Evolutionary conservation across 176 grass and related monocot species (phyloP).

Genomic region (Saccharum officinarum): DNA sequence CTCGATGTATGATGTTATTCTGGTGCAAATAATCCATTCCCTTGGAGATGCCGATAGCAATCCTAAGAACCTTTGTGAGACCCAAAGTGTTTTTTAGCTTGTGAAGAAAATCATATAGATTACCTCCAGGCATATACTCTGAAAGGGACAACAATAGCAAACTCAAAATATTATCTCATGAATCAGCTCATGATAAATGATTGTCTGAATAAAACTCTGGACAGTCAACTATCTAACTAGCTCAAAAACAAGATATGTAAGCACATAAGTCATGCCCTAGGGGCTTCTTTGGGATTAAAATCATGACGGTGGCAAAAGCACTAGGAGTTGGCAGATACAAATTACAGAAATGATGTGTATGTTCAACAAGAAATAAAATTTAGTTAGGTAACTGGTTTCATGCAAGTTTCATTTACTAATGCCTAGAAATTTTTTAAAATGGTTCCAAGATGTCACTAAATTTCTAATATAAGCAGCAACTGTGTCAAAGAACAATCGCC

Average conservation of each 20-base stretch:
- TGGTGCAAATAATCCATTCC: conserved; percentile 94
- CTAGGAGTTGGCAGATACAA: not conserved
- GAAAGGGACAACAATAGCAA: conserved; percentile 33
- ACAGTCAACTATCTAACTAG: not conserved
- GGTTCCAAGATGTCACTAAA: not conserved
- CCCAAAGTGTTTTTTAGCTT: conserved; percentile 66
- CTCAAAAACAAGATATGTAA: not conserved
- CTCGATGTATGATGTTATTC: conserved; percentile 94
- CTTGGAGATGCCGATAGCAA: conserved; percentile 81
- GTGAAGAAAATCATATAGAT: conserved; percentile 92
- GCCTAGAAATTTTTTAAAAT: not conserved
- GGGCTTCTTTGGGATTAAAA: not conserved
- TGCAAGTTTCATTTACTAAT: not conserved
- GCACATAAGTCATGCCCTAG: not conserved
- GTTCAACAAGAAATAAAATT: not conserved
- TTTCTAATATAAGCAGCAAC: not conserved
- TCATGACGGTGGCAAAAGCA: not conserved
- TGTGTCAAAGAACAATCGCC: not conserved
- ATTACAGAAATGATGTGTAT: not conserved
- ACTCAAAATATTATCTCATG: not conserved
- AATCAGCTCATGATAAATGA: not conserved
- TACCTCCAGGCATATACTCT: conserved; percentile 91
- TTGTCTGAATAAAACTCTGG: not conserved
- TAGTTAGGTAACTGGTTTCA: not conserved
- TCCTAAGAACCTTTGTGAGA: conserved; percentile 64